Evolutionary conservation across 129 eudicot genomes (phyloP), one percentile per base, ranked within the genome.

Genomic region (Heracleum sosnowskyi): DNA sequence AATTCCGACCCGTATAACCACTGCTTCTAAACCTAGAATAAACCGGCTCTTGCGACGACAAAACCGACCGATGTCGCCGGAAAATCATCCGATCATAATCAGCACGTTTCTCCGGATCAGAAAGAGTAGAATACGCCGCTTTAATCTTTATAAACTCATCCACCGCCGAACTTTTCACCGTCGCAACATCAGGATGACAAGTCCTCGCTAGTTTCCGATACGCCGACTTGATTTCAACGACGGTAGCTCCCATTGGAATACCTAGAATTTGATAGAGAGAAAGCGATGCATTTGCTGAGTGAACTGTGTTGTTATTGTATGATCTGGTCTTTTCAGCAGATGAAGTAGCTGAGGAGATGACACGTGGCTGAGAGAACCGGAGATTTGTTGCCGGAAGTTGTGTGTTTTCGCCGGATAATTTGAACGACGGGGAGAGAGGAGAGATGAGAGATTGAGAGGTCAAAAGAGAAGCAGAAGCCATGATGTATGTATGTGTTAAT

Each of bases 51-150:
- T 60, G 33, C 68, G 68, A 2, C 68, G 85, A 73, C 29, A 46
- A 57, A 40, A 34, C 79, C 18, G 85, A 55, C 8, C 81, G 77
- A 62, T 31, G 77, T 34, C 39, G 47, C 68, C 77, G 82, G 66
- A 66, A 82, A 44, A 89, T 37, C 34, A 76, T 82, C 84, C 88
- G 85, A 45, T 86, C 92, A 24, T 89, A 89, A 78, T 84, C 84
- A n/a, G 88, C 90, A 12, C 92, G 90, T 63, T 89, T 86, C 75
- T 84, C 87, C 9, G 92, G 92, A 82, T 89, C 92, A 11, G 88
- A 89, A 7, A 89, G 81, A 26, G 88, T 86, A 0, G 92, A 86
- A 26, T 89, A 89, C 12, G 92, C 92, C 8, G 83, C 82, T 37
- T 84, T 85, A 60, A 89, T 81, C 79, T 74, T 89, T 42, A 86